Percentiles rank a stretch among this genome's conserved stretches.
Evolutionary conservation across 805 yeast genomes (phyloP).

Genomic region (Ogataea corticis): DNA sequence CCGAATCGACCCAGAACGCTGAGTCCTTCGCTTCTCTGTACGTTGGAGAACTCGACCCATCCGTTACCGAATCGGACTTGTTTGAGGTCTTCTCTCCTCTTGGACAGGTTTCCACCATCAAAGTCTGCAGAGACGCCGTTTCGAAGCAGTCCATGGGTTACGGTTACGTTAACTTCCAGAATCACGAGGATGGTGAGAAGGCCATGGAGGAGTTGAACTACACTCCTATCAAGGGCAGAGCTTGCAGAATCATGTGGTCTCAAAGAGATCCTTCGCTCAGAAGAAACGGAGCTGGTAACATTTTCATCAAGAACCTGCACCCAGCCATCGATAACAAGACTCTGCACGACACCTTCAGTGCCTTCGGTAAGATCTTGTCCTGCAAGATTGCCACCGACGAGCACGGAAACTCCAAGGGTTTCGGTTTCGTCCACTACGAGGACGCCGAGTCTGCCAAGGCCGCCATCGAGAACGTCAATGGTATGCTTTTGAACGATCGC

Average conservation of each 20-base stretch:
- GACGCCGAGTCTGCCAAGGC: conserved; percentile 88
- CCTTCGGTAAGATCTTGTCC: conserved; percentile 92
- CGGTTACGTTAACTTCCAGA: conserved; percentile 96
- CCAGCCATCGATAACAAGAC: conserved; percentile 99
- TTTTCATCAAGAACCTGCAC: conserved; percentile 97
- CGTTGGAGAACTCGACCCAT: conserved; percentile 94
- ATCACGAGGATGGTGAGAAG: conserved; percentile 83
- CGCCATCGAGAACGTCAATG: conserved; percentile 96
- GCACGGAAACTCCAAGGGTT: conserved; percentile 88
- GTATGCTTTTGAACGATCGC: conserved; percentile 95
- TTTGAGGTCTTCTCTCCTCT: conserved; percentile 93
- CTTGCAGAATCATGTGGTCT: conserved; percentile 99
- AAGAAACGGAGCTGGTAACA: conserved; percentile 94
- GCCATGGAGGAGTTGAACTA: conserved; percentile 97
- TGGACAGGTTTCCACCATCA: conserved; percentile 94
- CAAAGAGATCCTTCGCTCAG: conserved; percentile 97
- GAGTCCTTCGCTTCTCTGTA: conserved; percentile 82
- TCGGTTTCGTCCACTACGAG: conserved; percentile 97
- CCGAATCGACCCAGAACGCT: conserved; percentile 42
- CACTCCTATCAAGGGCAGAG: conserved; percentile 87
- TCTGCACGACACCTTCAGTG: conserved; percentile 95
- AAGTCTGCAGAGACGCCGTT: conserved; percentile 98
- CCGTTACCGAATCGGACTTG: conserved; percentile 90
- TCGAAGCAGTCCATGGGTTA: conserved; percentile 96
- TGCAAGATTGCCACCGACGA: conserved; percentile 97